phyloP scores from a whole-genome alignment of 2,329 filamentous ascomycete species.

The Metarhizium rileyi region DNA sequence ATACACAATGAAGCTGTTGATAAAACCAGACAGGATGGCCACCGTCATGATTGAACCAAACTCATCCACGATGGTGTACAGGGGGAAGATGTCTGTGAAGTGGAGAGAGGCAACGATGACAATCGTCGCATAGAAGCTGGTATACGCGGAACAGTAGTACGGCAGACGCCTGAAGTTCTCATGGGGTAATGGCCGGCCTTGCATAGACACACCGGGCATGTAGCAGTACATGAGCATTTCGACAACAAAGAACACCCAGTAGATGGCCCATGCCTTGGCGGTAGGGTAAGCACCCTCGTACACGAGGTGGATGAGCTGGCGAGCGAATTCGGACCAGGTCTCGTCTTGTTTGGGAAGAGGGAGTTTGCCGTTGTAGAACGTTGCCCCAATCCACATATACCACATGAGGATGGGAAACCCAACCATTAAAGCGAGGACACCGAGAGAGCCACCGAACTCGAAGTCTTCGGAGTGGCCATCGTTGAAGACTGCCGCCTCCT shows the following conservation, averaged over 20 bases:
- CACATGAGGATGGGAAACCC: constrained; percentile 88
- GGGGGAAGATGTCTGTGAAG: constrained; percentile 69
- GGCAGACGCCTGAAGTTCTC: constrained; percentile 71
- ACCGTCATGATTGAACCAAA: constrained; percentile 89
- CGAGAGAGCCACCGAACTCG: constrained; percentile 79
- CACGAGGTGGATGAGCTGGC: constrained; percentile 59
- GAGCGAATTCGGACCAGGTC: constrained; percentile 57
- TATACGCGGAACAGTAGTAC: constrained; percentile 87
- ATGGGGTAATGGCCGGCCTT: constrained; percentile 78
- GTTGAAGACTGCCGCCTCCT: neutral
- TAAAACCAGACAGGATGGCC: constrained; percentile 78
- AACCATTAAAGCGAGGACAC: constrained; percentile 78
- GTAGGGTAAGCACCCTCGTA: constrained; percentile 79
- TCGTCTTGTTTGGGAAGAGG: constrained; percentile 58
- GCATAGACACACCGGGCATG: constrained; percentile 75
- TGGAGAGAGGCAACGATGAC: constrained; percentile 59
- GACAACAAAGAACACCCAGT: constrained; percentile 83
- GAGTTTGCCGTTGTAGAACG: constrained; percentile 77
- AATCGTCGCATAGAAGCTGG: constrained; percentile 80
- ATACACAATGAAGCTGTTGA: constrained; percentile 75
- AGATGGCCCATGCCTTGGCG: constrained; percentile 75
- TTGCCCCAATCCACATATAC: constrained; percentile 97
- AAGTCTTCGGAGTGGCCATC: constrained; percentile 38
- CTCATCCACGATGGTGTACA: constrained; percentile 88
- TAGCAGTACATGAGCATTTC: constrained; percentile 73